phyloP scores from a whole-genome alignment of 768 basidiomycete genomes.

The Mycena sanguinolenta region DNA sequence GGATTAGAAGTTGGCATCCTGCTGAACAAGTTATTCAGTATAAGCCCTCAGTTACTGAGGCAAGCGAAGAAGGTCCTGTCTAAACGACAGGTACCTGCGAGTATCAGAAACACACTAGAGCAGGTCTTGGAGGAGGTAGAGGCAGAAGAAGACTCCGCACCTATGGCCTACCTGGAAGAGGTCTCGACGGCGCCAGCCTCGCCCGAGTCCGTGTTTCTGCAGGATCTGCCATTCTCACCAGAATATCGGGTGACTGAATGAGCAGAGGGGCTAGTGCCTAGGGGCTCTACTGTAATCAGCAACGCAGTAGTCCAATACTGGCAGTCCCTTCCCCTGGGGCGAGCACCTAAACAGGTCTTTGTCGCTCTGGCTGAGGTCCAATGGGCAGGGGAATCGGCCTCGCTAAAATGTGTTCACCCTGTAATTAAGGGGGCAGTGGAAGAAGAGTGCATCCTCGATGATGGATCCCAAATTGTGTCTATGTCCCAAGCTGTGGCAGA shows the following conservation, averaged over 20 bases:
- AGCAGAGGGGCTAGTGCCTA: slow-evolving; percentile 29
- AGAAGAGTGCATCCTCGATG: not conserved
- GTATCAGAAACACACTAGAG: not conserved
- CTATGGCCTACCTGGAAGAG: too few species aligned
- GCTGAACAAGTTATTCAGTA: not conserved
- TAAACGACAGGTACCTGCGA: not conserved
- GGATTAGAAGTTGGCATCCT: not conserved
- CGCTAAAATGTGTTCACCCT: not conserved
- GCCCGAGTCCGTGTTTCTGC: not conserved
- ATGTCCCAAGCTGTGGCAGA: not conserved
- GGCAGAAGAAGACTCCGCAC: too few species aligned
- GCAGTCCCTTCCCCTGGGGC: not conserved
- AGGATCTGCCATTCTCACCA: not conserved
- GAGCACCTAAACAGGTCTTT: not conserved
- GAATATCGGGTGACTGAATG: too few species aligned
- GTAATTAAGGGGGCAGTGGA: not conserved
- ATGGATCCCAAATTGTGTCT: not conserved
- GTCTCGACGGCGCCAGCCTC: too few species aligned
- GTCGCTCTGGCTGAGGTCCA: not conserved
- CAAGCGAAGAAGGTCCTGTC: not conserved
- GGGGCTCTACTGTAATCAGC: slow-evolving; percentile 35
- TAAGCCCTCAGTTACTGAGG: not conserved
- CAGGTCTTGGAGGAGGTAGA: not conserved
- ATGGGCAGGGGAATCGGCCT: not conserved
- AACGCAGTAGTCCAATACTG: slow-evolving; percentile 17